Evolutionary conservation across 176 grass and related monocot genomes (phyloP).

Genomic region (Ensete glaucum): DNA sequence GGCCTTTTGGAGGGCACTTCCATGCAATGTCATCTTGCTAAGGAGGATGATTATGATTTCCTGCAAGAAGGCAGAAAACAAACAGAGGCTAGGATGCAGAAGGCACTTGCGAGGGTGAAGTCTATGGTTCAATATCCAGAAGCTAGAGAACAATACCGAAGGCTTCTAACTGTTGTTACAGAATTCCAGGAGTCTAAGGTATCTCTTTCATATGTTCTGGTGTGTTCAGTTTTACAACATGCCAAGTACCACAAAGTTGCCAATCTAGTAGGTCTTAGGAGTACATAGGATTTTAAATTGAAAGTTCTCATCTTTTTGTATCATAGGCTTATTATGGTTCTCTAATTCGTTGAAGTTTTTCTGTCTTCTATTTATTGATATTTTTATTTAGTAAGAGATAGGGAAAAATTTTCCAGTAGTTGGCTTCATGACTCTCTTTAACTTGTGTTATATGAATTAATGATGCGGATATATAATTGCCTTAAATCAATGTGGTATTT

Average conservation of each 20-base stretch:
- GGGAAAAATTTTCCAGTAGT: too few species aligned
- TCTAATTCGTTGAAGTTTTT: background rate
- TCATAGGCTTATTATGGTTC: background rate
- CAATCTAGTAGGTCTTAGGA: background rate
- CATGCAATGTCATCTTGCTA: constrained; percentile 33
- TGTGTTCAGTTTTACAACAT: background rate
- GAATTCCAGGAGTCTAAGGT: constrained; percentile 74
- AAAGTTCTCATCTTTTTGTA: background rate
- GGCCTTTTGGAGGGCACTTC: constrained; percentile 42
- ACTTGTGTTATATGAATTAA: background rate
- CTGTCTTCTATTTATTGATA: too few species aligned
- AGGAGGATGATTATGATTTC: constrained; percentile 70
- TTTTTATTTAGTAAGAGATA: too few species aligned
- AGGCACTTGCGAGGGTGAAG: constrained; percentile 71
- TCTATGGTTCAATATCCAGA: constrained; percentile 99
- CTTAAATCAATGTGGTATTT: background rate
- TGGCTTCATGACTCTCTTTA: background rate
- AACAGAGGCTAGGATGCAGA: constrained; percentile 76
- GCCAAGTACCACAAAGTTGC: background rate
- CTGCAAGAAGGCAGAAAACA: constrained; percentile 89
- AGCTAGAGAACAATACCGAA: constrained; percentile 87
- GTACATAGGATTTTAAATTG: background rate
- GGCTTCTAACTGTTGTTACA: constrained; percentile 64
- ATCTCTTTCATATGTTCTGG: background rate
- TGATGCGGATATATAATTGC: background rate